Conservation (phyloP, 2,329 filamentous ascomycete genomes). For the Fonsecaea monophora region DNA sequence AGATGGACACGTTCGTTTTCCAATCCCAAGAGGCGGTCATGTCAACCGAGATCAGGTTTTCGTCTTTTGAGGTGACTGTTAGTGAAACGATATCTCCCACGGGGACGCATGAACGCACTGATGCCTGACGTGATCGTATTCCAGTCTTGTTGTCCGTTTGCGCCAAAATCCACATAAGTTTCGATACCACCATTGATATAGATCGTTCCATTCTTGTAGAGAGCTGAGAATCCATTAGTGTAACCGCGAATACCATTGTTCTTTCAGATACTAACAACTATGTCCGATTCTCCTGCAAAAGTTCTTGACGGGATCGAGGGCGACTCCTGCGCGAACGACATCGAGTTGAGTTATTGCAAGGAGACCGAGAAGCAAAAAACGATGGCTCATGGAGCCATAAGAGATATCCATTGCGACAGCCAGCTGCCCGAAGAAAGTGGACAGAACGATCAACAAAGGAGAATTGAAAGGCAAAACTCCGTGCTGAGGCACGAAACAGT, state of each 20-base stretch:
- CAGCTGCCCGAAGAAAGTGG: slow-evolving; percentile 10
- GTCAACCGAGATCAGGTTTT: slow-evolving; percentile 42
- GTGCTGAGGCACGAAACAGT: background rate
- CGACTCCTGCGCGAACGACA: slow-evolving; percentile 19
- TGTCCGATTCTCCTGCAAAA: slow-evolving; percentile 43
- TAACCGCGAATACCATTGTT: background rate
- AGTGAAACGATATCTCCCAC: slow-evolving; percentile 4
- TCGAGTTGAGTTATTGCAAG: slow-evolving; percentile 20
- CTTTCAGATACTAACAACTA: slow-evolving; percentile 39
- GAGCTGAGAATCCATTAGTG: slow-evolving; percentile 33
- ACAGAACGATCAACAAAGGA: slow-evolving; percentile 1
- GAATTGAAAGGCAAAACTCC: slow-evolving; percentile 1
- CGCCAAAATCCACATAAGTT: slow-evolving; percentile 39
- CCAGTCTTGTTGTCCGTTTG: slow-evolving; percentile 32
- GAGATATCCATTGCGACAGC: slow-evolving; percentile 21
- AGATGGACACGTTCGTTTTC: slow-evolving; percentile 29
- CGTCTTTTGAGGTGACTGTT: slow-evolving; percentile 34
- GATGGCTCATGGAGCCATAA: background rate
- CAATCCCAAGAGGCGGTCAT: slow-evolving; percentile 35
- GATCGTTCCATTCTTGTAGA: slow-evolving; percentile 42
- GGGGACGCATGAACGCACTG: slow-evolving; percentile 35
- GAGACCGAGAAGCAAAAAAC: slow-evolving; percentile 17
- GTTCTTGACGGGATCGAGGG: slow-evolving; percentile 41
- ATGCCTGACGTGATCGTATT: slow-evolving; percentile 41
- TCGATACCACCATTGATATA: slow-evolving; percentile 45